Percentiles rank a stretch among this genome's conserved stretches.
Conservation (phyloP, 257 asterid genomes). For the Vinca minor region DNA sequence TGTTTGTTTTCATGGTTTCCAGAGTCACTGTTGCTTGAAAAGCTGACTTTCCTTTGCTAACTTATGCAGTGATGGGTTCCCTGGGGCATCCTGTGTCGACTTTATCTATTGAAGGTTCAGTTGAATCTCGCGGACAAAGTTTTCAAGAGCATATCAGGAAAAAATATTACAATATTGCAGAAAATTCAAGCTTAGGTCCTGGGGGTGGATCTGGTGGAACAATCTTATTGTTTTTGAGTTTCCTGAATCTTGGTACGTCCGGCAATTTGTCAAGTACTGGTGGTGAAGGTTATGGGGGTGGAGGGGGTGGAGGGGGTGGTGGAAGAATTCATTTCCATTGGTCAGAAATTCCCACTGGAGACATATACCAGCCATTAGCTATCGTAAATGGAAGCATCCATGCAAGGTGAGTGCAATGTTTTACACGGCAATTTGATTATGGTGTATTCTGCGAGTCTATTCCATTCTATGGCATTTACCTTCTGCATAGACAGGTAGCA, state of each 20-base stretch:
- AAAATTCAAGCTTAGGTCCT: slow-evolving; percentile 35
- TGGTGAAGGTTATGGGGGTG: slow-evolving; percentile 74
- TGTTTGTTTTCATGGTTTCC: background rate
- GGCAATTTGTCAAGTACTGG: slow-evolving; percentile 80
- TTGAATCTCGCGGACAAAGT: slow-evolving; percentile 76
- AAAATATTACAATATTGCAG: slow-evolving; percentile 19
- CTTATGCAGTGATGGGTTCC: slow-evolving; percentile 84
- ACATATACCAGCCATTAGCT: slow-evolving; percentile 86
- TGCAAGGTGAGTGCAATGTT: slow-evolving; percentile 47
- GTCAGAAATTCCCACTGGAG: slow-evolving; percentile 90
- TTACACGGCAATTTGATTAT: background rate
- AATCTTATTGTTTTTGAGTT: slow-evolving; percentile 63
- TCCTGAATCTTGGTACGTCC: slow-evolving; percentile 44
- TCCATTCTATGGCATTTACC: background rate
- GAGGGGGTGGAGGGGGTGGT: slow-evolving; percentile 84
- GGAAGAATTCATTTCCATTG: slow-evolving; percentile 97
- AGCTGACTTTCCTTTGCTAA: slow-evolving; percentile 16
- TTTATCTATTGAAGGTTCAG: slow-evolving; percentile 64
- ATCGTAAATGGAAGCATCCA: slow-evolving; percentile 68
- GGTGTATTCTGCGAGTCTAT: background rate
- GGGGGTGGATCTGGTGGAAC: slow-evolving; percentile 99
- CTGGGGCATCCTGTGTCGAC: slow-evolving; percentile 62
- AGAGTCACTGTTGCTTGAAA: slow-evolving; percentile 3
- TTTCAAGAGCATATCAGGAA: slow-evolving; percentile 25
- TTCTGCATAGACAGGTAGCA: background rate